Evolutionary conservation across 495 filamentous ascomycete genomes (phyloP).

Genomic region (Talaromyces adpressus): DNA sequence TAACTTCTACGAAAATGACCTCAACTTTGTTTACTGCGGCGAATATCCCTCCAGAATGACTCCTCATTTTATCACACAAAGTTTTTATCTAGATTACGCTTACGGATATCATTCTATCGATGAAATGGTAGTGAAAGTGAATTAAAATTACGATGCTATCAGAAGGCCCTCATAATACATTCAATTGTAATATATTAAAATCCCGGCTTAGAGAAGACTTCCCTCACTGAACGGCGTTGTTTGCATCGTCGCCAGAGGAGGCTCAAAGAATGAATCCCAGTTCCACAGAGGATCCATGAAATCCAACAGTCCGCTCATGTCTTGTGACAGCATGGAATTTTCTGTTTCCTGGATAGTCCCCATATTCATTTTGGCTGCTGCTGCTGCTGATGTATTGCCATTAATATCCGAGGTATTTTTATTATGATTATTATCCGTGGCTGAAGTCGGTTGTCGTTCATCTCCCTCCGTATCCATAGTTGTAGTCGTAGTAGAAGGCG

Average conservation of each 20-base stretch:
- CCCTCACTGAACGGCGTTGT: background rate
- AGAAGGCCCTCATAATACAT: background rate
- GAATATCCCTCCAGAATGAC: background rate
- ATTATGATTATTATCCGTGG: background rate
- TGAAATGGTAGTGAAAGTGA: background rate
- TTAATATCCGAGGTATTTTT: background rate
- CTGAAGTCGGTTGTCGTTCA: background rate
- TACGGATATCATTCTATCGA: background rate
- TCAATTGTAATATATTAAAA: background rate
- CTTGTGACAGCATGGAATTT: background rate
- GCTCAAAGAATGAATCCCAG: constrained; percentile 8
- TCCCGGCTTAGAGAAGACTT: background rate
- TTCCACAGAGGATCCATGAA: constrained; percentile 8
- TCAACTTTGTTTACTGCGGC: background rate
- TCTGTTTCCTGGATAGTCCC: background rate
- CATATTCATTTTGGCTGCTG: background rate
- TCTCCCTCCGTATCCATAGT: background rate
- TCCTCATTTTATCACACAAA: background rate
- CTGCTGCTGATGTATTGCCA: background rate
- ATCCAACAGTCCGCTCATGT: background rate
- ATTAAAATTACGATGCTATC: background rate
- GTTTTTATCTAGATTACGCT: background rate
- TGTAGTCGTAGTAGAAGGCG: background rate
- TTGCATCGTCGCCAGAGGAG: background rate
- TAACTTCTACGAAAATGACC: background rate